Evolutionary conservation across 2,329 filamentous ascomycete genomes (phyloP), one percentile per base, ranked within the genome.

Genomic region (Colletotrichum gigasporum): DNA sequence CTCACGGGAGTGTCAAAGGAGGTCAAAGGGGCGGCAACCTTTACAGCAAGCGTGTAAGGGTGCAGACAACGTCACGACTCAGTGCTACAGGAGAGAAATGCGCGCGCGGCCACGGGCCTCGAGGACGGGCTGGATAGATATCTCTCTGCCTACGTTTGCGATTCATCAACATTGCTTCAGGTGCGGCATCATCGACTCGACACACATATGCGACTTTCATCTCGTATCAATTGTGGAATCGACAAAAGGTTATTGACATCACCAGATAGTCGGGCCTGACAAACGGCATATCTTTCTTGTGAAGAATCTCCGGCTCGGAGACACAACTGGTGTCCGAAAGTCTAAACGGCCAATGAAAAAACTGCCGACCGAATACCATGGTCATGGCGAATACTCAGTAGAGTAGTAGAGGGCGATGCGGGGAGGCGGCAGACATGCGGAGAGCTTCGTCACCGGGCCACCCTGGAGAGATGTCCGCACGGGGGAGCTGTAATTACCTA

Each of bases 351-450:
- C 41, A 60, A 53, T 60, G 11, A 16, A 30, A 48, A 24, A 64
- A 60, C 55, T 60, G 55, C 47, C 47, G 39, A 64, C n/a, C n/a
- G n/a, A n/a, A 14, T n/a, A n/a, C 8, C 37, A 9, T n/a, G 26
- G 55, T 30, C 39, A 48, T 39, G 41, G 61, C 30, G 24, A 54
- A 24, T 11, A 14, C 18, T 26, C 10, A 34, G 28, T 32, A 28
- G 16, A 39, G 22, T 12, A 34, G 28, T 32, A 28, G 16, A 39
- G 22, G 47, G 26, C 24, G 26, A 58, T 52, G 54, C 47, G 61
- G 59, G 54, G 47, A 64, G 61, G n/a, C 30, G 22, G 16, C 11
- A 18, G 16, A 9, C 5, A 41, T 60, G 39, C 20, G 41, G 53
- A 51, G 37, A 14, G 8, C 16, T 39, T 39, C 20, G 47, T 41